A percentile compares a stretch with the other conserved stretches of the same genome.
Conservation (phyloP, 441 rosid genomes). For the Macaranga tanarius region DNA sequence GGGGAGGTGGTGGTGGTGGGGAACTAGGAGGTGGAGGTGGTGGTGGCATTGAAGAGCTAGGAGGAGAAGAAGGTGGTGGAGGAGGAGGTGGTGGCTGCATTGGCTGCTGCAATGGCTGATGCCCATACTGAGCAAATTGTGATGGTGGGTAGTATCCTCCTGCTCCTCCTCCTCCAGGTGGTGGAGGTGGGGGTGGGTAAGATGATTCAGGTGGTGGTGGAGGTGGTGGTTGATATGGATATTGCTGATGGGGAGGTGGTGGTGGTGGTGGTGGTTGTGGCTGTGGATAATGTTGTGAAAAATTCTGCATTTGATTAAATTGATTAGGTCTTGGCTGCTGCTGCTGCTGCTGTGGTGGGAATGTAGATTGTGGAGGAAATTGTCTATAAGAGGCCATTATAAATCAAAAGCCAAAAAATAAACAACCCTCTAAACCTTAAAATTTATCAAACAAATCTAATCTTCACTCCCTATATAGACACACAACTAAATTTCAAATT, state of each 20-base stretch:
- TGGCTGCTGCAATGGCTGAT: constrained; percentile 38
- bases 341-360: constrained; percentile 41
- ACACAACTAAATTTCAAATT: neutral
- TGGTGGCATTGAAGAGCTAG: constrained; percentile 39
- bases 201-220: constrained; percentile 52
- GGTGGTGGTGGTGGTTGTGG: constrained; percentile 45
- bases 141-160: constrained; percentile 44
- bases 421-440: neutral
- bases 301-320: constrained; percentile 37
- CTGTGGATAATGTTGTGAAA: constrained; percentile 42
- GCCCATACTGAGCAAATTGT: constrained; percentile 46
- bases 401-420: constrained; percentile 12
- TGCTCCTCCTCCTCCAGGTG: constrained; percentile 33
- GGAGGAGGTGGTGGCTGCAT: constrained; percentile 51
- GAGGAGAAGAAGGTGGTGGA: constrained; percentile 58
- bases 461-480: neutral
- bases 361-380: constrained; percentile 48
- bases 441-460: neutral
- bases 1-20: constrained; percentile 78
- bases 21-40: constrained; percentile 81
- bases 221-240: constrained; percentile 56
- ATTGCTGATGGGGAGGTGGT: constrained; percentile 65
- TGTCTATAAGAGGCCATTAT: constrained; percentile 69
- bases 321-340: constrained; percentile 42
- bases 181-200: constrained; percentile 68